These are phyloP conservation scores for Syzygium malaccense DNA, from an alignment of 441 rosid genomes.

Conservation along the genomic window DNA sequence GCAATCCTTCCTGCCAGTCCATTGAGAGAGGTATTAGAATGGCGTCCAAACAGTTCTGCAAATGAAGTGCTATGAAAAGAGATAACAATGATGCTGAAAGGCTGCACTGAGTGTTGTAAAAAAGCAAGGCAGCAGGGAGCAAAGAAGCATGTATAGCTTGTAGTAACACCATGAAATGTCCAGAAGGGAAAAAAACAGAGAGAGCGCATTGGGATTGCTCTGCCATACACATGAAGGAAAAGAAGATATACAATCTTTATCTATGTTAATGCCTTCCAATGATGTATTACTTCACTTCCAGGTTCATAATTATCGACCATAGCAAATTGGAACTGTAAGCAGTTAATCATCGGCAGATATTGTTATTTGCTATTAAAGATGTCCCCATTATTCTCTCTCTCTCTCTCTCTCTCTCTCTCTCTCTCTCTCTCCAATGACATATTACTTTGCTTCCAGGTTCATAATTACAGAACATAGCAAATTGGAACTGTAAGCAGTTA, in stretches of 20 bases:
- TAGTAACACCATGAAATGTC: not conserved
- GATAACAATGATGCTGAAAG: not conserved
- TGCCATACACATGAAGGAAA: not conserved
- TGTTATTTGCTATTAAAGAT: not conserved
- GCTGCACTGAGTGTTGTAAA: not conserved
- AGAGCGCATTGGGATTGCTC: not conserved
- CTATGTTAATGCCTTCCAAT: not conserved
- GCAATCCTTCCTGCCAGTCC: constrained; percentile 41
- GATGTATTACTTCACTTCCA: not conserved
- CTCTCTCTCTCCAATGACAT: too few species aligned
- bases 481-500: not conserved
- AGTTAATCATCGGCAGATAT: not conserved
- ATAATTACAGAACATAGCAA: not conserved
- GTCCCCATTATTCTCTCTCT: not conserved
- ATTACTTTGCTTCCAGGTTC: not conserved
- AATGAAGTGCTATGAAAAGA: not conserved
- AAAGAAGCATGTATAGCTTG: not conserved
- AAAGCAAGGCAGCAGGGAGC: not conserved
- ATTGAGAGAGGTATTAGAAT: constrained; percentile 4
- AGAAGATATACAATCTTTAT: not conserved
- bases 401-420: too few species aligned
- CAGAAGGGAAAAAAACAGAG: not conserved
- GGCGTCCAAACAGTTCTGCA: not conserved
- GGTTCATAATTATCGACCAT: not conserved
- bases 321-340: not conserved